phyloP scores from a whole-genome alignment of 1,284 basidiomycete species.

The Irpex sp. region DNA sequence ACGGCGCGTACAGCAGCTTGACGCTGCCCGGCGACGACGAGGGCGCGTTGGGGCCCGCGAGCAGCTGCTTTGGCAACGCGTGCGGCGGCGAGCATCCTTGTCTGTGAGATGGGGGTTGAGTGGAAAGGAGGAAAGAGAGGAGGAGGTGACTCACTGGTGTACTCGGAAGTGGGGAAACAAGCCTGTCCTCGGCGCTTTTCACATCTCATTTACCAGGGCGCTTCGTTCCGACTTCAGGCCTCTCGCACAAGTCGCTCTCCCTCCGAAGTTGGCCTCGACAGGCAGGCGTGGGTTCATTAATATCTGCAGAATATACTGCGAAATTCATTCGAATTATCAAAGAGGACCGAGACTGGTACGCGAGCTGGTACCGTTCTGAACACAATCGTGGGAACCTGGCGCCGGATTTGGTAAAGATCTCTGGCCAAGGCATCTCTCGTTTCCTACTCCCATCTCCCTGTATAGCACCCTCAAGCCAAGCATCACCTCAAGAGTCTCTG shows the following conservation, averaged over 20 bases:
- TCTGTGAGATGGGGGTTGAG: neutral
- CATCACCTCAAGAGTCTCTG: neutral
- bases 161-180: neutral
- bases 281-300: neutral
- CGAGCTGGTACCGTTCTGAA: neutral
- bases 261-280: neutral
- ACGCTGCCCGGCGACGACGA: constrained; percentile 46
- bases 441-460: neutral
- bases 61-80: constrained; percentile 17
- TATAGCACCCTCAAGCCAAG: neutral
- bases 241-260: neutral
- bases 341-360: neutral
- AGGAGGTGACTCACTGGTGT: neutral
- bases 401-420: neutral
- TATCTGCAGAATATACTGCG: neutral
- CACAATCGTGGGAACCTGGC: neutral
- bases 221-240: neutral
- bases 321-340: neutral
- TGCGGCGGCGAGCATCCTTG: constrained; percentile 23
- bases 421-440: neutral
- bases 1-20: constrained; percentile 40
- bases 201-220: neutral
- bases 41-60: constrained; percentile 22
- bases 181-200: neutral
- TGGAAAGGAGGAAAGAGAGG: neutral